A percentile compares a stretch with the other conserved stretches of the same genome.
phyloP scores from a whole-genome alignment of 2,329 filamentous ascomycete species.

The Decorospora gaudefroyi region DNA sequence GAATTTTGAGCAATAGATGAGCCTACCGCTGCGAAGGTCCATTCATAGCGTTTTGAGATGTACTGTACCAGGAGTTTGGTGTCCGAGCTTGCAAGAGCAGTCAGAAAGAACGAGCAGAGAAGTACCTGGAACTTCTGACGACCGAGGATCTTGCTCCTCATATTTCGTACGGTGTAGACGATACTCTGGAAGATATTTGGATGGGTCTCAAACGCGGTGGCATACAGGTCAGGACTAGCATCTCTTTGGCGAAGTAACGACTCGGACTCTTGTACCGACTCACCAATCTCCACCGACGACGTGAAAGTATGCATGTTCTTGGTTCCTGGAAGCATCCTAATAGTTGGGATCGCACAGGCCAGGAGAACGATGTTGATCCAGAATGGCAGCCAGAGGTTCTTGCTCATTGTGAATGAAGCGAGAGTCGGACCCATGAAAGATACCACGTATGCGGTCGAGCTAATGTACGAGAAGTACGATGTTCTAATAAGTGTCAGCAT shows the following conservation, averaged over 20 bases:
- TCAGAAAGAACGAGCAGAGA: slow-evolving; percentile 42
- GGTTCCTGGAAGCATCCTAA: slow-evolving; percentile 27
- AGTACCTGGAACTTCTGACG: slow-evolving; percentile 44
- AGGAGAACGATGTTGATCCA: slow-evolving; percentile 41
- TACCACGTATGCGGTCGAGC: slow-evolving; percentile 43
- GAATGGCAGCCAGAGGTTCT: slow-evolving; percentile 45
- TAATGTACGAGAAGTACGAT: slow-evolving; percentile 46
- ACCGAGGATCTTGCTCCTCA: slow-evolving; percentile 26
- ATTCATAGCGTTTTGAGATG: slow-evolving; percentile 48
- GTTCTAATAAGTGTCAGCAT: slow-evolving; percentile 27
- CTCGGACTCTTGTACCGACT: slow-evolving; percentile 22
- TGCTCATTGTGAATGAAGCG: slow-evolving; percentile 43
- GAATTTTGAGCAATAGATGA: too few relatives aligned
- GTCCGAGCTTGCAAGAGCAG: slow-evolving; percentile 46
- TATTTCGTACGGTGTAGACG: slow-evolving; percentile 19
- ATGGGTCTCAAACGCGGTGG: slow-evolving; percentile 34
- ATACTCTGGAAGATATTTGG: slow-evolving; percentile 20
- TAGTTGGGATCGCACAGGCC: slow-evolving; percentile 32
- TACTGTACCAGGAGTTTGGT: slow-evolving; percentile 48
- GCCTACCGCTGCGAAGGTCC: slow-evolving; percentile 43
- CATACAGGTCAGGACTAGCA: slow-evolving; percentile 18
- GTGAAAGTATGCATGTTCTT: background rate
- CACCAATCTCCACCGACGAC: background rate
- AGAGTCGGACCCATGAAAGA: slow-evolving; percentile 44
- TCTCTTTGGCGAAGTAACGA: slow-evolving; percentile 28